Percentiles rank a stretch among this genome's conserved stretches.
phyloP scores from a whole-genome alignment of 225 moss, liverwort and hornwort genomes.

The Physcomitrellopsis africana region DNA sequence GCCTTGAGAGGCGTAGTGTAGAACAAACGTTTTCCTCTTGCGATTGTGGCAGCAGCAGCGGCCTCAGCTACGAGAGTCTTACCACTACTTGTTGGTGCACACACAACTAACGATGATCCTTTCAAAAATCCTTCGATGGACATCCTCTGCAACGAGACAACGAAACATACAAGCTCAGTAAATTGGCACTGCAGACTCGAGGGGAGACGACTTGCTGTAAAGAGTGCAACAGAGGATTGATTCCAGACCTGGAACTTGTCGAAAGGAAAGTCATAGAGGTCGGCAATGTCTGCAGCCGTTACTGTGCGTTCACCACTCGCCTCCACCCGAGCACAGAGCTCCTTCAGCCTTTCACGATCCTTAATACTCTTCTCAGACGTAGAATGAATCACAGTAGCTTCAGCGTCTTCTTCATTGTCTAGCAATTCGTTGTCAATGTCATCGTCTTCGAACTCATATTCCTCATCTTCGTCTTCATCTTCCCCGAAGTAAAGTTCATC shows the following conservation, averaged over 20 bases:
- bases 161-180: not conserved
- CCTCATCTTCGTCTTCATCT: conserved; percentile 27
- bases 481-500: conserved; percentile 44
- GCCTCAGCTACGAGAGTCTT: conserved; percentile 96
- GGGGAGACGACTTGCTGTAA: not conserved
- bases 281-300: conserved; percentile 63
- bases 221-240: not conserved
- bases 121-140: conserved; percentile 82
- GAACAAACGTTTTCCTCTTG: conserved; percentile 78
- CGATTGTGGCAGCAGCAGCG: conserved; percentile 85
- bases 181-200: not conserved
- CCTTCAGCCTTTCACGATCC: conserved; percentile 53
- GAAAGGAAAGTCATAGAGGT: conserved; percentile 73
- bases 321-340: conserved; percentile 69
- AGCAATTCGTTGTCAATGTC: conserved; percentile 56
- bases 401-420: conserved; percentile 65
- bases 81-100: conserved; percentile 95
- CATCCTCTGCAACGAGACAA: conserved; percentile 51
- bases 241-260: conserved; percentile 78
- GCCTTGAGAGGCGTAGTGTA: conserved; percentile 98
- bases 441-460: conserved; percentile 6
- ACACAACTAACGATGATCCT: conserved; percentile 85
- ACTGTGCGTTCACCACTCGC: conserved; percentile 73
- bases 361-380: conserved; percentile 33
- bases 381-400: conserved; percentile 35